phyloP scores from a whole-genome alignment of 768 basidiomycete species.

The Polyporus arcularius region DNA sequence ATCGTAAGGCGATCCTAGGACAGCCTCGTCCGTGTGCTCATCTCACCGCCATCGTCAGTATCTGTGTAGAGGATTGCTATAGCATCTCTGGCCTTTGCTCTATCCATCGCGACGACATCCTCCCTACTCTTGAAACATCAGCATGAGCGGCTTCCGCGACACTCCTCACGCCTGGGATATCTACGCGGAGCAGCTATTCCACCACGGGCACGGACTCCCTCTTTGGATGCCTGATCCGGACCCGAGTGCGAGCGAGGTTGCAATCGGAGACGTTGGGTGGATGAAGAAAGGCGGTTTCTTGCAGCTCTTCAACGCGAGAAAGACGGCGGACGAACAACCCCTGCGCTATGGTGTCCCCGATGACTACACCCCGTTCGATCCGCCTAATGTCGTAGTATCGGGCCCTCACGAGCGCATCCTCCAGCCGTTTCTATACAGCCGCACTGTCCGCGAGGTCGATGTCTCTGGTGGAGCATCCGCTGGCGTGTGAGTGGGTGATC shows the following conservation, averaged over 20 bases:
- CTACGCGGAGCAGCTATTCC: slow-evolving; percentile 11
- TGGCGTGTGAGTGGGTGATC: neutral
- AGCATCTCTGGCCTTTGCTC: too few species aligned
- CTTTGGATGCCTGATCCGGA: slow-evolving; percentile 18
- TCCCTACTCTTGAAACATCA: too few species aligned
- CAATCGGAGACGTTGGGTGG: slow-evolving; percentile 21
- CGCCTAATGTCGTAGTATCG: neutral
- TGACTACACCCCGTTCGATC: slow-evolving; percentile 7
- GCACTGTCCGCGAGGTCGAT: neutral
- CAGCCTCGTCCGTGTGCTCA: too few species aligned
- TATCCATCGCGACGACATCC: too few species aligned
- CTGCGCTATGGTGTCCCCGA: neutral
- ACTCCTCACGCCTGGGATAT: slow-evolving; percentile 7
- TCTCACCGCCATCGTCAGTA: too few species aligned
- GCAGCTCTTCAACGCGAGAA: slow-evolving; percentile 13
- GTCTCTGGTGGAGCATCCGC: neutral
- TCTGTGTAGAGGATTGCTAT: too few species aligned
- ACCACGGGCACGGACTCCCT: slow-evolving; percentile 16
- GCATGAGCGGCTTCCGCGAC: neutral
- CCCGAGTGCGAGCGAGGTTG: slow-evolving; percentile 3
- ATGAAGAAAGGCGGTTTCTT: slow-evolving; percentile 11
- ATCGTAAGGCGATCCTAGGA: too few species aligned
- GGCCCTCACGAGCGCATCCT: slow-evolving; percentile 3
- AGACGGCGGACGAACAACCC: neutral
- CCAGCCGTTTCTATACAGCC: slow-evolving; percentile 4